Evolutionary conservation across 2,329 filamentous ascomycete species (phyloP).

Genomic region (Myriosclerotinia curreyana): DNA sequence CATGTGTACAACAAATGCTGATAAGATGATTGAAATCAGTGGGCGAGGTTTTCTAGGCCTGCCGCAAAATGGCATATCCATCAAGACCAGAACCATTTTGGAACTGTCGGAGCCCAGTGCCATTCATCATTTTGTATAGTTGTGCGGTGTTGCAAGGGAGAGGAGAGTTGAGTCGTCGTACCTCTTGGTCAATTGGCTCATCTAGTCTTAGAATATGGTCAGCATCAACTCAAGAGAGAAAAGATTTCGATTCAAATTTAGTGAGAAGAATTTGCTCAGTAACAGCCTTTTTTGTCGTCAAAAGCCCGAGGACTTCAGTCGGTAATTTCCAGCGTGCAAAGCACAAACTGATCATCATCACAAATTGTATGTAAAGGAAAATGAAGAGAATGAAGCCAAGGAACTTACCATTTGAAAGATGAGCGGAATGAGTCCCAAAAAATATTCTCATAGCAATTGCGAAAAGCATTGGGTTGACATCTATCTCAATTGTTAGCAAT

Average conservation of each 20-base stretch:
- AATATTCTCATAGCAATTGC: background rate
- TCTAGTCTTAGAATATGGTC: slow-evolving; percentile 18
- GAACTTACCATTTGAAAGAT: slow-evolving; percentile 13
- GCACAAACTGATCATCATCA: slow-evolving; percentile 41
- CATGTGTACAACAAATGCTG: slow-evolving; percentile 5
- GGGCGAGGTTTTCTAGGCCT: slow-evolving; percentile 99
- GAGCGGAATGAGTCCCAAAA: background rate
- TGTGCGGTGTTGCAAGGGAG: slow-evolving; percentile 19
- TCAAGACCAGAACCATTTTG: slow-evolving; percentile 53
- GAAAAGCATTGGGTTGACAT: background rate
- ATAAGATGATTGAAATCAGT: slow-evolving; percentile 61
- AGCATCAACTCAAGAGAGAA: slow-evolving; percentile 1
- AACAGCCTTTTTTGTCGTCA: slow-evolving; percentile 86
- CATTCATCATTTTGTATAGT: slow-evolving; percentile 67
- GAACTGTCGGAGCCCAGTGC: slow-evolving; percentile 94
- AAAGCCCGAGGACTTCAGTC: slow-evolving; percentile 67
- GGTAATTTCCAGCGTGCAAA: slow-evolving; percentile 86
- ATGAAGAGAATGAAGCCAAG: background rate
- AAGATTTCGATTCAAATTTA: background rate
- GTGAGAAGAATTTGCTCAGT: slow-evolving; percentile 56
- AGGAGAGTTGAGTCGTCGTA: slow-evolving; percentile 21
- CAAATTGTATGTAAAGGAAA: slow-evolving; percentile 21
- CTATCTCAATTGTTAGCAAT: slow-evolving; percentile 22
- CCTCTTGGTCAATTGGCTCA: slow-evolving; percentile 21
- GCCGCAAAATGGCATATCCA: slow-evolving; percentile 86